These are phyloP conservation scores for Irpex sp. DNA, from an alignment of 1,284 basidiomycete genomes.

Conservation along the genomic window DNA sequence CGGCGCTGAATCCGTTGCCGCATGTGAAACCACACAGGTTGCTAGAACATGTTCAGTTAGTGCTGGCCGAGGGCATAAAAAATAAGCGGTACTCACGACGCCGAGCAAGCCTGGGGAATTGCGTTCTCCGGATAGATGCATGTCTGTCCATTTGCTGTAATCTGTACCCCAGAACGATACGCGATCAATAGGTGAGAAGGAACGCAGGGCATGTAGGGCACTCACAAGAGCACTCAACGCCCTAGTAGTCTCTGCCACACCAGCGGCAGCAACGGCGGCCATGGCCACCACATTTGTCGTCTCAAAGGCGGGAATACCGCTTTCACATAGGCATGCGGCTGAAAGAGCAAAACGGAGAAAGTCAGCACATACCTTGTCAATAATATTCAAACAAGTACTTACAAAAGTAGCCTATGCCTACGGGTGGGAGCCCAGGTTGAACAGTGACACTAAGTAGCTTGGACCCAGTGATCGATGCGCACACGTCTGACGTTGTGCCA, in stretches of 20 bases:
- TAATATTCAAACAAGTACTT: background rate
- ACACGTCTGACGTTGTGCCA: background rate
- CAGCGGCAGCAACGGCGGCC: slow-evolving; percentile 28
- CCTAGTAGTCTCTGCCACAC: slow-evolving; percentile 17
- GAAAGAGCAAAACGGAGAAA: background rate
- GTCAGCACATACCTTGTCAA: no score
- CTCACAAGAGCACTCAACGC: no score
- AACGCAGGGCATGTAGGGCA: no score
- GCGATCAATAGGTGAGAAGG: no score
- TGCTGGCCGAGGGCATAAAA: no score
- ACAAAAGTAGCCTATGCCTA: background rate
- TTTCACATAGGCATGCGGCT: slow-evolving; percentile 41
- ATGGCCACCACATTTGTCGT: slow-evolving; percentile 27
- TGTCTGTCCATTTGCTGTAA: no score
- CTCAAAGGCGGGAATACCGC: slow-evolving; percentile 32
- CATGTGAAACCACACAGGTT: slow-evolving; percentile 44
- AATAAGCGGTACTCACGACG: no score
- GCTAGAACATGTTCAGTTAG: slow-evolving; percentile 5
- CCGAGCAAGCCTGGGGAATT: no score
- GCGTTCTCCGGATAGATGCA: no score
- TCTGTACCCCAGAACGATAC: no score
- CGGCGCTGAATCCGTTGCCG: slow-evolving; percentile 34
- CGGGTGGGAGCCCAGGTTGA: background rate
- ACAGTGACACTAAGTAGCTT: no score
- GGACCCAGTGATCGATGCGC: no score